Evolutionary conservation across 441 rosid species (phyloP).

Genomic region (Arabidopsis lyrata): DNA sequence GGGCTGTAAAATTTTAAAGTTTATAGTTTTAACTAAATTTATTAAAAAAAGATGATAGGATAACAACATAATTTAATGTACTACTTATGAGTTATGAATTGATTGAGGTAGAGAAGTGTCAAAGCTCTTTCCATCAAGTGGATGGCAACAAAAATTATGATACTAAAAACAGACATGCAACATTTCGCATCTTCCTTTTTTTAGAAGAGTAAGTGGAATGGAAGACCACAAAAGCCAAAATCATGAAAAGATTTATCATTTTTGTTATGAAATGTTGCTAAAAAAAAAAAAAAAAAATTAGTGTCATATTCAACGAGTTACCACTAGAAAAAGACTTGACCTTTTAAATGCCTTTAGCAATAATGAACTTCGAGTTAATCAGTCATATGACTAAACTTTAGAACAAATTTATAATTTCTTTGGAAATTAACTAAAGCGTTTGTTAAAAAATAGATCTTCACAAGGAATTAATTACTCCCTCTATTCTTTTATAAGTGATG

Average conservation of each 20-base stretch:
- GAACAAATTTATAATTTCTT: background rate
- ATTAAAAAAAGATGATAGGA: background rate
- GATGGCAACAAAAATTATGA: slow-evolving; percentile 7
- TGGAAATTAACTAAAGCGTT: background rate
- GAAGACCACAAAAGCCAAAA: background rate
- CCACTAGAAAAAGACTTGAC: slow-evolving; percentile 13
- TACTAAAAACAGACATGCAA: slow-evolving; percentile 13
- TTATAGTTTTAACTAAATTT: background rate
- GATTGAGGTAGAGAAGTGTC: background rate
- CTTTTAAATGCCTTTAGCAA: background rate
- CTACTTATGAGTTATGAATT: background rate
- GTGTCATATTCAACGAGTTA: slow-evolving; percentile 29
- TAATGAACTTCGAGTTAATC: background rate
- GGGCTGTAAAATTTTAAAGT: background rate
- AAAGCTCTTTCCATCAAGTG: slow-evolving; percentile 13
- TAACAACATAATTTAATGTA: background rate
- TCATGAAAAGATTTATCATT: background rate
- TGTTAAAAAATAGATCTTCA: background rate
- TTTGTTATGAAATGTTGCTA: background rate
- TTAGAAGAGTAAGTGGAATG: background rate
- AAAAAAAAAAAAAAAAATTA: background rate
- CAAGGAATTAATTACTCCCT: background rate
- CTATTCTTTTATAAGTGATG: too few species aligned
- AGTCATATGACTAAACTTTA: background rate
- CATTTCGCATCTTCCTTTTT: background rate